A percentile compares a stretch with the other conserved stretches of the same genome.
Evolutionary conservation across 768 basidiomycete genomes (phyloP).

Genomic region (Arthromyces matolae): DNA sequence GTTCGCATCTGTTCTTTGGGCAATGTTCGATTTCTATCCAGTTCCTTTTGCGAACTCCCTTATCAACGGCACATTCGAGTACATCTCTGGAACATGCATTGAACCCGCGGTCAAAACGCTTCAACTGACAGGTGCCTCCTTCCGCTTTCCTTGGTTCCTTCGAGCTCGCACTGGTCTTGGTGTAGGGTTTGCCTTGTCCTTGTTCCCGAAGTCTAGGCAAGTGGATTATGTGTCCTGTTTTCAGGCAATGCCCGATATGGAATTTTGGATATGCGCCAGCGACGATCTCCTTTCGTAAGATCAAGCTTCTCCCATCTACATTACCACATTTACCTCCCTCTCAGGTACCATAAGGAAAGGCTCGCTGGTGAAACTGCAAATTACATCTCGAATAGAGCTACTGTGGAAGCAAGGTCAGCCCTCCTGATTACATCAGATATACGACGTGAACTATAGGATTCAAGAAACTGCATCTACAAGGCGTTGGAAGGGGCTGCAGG

Average conservation of each 20-base stretch:
- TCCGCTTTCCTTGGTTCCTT: slow-evolving; percentile 18
- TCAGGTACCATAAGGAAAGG: slow-evolving; percentile 18
- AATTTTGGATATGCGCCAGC: slow-evolving; percentile 7
- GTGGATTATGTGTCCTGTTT: slow-evolving; percentile 10
- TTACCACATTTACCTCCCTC: not conserved
- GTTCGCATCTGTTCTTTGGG: slow-evolving; percentile 8
- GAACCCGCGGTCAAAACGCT: slow-evolving; percentile 9
- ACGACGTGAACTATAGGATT: slow-evolving; percentile 6
- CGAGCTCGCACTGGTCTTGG: slow-evolving; percentile 15
- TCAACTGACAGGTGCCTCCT: not conserved
- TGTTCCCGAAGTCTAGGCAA: slow-evolving; percentile 13
- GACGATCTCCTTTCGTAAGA: slow-evolving; percentile 21
- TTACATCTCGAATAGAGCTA: slow-evolving; percentile 14
- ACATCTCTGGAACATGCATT: slow-evolving; percentile 12
- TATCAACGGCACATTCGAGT: slow-evolving; percentile 17
- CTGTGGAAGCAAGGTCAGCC: slow-evolving; percentile 2
- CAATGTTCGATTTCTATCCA: slow-evolving; percentile 16
- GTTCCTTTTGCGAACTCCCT: slow-evolving; percentile 11
- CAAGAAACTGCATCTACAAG: slow-evolving; percentile 1
- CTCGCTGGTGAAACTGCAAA: slow-evolving; percentile 15
- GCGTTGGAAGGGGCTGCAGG: not conserved
- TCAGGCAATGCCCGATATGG: slow-evolving; percentile 17
- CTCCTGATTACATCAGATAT: slow-evolving; percentile 11
- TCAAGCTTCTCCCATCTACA: too few relatives aligned
- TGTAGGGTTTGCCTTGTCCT: slow-evolving; percentile 8